Evolutionary conservation across 768 basidiomycete genomes (phyloP).

Genomic region (Kondoa subrosea): DNA sequence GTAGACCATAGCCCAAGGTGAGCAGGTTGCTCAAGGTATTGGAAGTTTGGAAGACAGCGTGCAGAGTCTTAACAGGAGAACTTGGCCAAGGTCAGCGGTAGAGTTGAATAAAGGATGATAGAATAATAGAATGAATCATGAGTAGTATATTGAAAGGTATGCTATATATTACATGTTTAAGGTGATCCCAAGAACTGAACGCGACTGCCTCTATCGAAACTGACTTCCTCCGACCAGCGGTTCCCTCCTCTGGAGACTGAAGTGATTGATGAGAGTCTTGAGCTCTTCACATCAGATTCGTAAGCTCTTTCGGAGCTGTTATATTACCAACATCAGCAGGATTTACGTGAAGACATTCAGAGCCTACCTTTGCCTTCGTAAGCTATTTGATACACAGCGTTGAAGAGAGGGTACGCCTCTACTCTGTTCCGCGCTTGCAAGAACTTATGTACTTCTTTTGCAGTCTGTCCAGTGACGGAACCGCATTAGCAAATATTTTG

Average conservation of each 20-base stretch:
- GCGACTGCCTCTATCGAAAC: too few relatives aligned
- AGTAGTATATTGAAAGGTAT: too few relatives aligned
- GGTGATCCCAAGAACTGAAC: too few relatives aligned
- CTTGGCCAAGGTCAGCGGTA: too few relatives aligned
- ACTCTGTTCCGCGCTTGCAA: conserved; percentile 33
- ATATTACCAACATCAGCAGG: not conserved
- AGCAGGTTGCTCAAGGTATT: not conserved
- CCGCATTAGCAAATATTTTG: not conserved
- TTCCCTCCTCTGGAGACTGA: too few relatives aligned
- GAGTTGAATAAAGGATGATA: too few relatives aligned
- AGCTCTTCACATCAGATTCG: not conserved
- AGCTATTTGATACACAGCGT: conserved; percentile 28
- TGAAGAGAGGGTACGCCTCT: conserved; percentile 37
- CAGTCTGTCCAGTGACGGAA: conserved; percentile 28
- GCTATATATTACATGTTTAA: not conserved
- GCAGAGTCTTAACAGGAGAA: too few relatives aligned
- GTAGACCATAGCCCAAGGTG: not conserved
- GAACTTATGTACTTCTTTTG: conserved; percentile 36
- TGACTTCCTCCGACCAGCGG: too few relatives aligned
- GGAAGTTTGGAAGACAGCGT: not conserved
- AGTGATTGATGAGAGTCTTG: too few relatives aligned
- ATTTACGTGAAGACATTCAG: not conserved
- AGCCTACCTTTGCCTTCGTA: conserved; percentile 19
- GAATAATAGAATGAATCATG: too few relatives aligned
- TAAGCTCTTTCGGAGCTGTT: not conserved